phyloP scores from a whole-genome alignment of 2,329 filamentous ascomycete genomes.

The Aspergillus arachidicola region DNA sequence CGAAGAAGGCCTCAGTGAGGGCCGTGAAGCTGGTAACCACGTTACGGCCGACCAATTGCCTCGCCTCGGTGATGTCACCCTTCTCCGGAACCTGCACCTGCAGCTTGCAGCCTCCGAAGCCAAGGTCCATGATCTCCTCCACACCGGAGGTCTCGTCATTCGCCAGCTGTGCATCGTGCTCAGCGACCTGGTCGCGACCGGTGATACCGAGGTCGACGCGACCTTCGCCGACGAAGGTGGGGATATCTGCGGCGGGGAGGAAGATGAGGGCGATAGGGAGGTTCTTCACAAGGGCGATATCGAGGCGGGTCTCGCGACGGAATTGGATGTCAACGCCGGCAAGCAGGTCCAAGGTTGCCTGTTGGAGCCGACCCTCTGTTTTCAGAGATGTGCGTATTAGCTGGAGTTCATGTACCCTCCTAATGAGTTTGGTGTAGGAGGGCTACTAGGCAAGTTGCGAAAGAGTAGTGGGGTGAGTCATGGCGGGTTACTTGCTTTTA shows the following conservation, averaged over 20 bases:
- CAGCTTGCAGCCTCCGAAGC: conserved; percentile 86
- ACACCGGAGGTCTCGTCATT: conserved; percentile 58
- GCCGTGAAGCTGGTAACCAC: conserved; percentile 95
- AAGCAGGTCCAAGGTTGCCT: conserved; percentile 85
- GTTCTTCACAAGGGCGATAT: conserved; percentile 98
- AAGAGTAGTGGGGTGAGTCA: conserved; percentile 22
- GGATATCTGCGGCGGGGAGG: conserved; percentile 94
- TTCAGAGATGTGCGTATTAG: conserved; percentile 9
- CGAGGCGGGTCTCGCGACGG: conserved; percentile 88
- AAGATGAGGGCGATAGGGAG: conserved; percentile 93
- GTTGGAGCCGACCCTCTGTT: conserved; percentile 87
- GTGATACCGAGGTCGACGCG: conserved; percentile 94
- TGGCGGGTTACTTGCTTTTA: conserved; percentile 71
- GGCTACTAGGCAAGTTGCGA: conserved; percentile 13
- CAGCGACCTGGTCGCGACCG: conserved; percentile 86
- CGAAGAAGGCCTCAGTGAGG: conserved; percentile 81
- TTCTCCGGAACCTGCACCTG: conserved; percentile 97
- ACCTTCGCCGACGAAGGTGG: conserved; percentile 94
- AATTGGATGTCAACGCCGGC: conserved; percentile 96
- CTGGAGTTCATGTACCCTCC: conserved; percentile 11
- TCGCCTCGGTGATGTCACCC: conserved; percentile 68
- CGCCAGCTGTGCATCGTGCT: conserved; percentile 69
- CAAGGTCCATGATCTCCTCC: conserved; percentile 85
- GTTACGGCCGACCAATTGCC: conserved; percentile 85
- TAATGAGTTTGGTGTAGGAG: conserved; percentile 18